Percentiles rank a stretch among this genome's conserved stretches.
Evolutionary conservation across 2,329 filamentous ascomycete species (phyloP).

Genomic region (Cordyceps farinosa): DNA sequence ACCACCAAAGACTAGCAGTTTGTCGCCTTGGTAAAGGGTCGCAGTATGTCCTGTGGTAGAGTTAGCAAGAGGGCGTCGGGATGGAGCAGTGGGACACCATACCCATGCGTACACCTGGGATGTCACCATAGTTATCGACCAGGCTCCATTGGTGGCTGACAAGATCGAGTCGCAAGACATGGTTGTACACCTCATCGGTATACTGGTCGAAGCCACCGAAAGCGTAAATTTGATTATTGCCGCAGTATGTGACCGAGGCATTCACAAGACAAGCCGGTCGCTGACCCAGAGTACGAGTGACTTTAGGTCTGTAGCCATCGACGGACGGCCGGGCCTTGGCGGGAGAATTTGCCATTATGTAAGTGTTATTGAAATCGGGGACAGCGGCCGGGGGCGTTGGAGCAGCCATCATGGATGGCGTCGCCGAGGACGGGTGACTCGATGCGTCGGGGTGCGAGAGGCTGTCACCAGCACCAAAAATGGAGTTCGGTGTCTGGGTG

Average conservation of each 20-base stretch:
- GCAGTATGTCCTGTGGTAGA: conserved; percentile 76
- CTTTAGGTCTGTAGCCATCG: conserved; percentile 80
- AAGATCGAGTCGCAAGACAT: conserved; percentile 86
- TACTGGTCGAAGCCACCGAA: conserved; percentile 99
- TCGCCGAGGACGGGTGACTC: conserved; percentile 28
- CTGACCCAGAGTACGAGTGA: conserved; percentile 73
- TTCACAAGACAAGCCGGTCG: conserved; percentile 94
- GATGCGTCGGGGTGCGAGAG: conserved; percentile 24
- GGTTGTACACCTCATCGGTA: conserved; percentile 98
- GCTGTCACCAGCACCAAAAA: conserved; percentile 40
- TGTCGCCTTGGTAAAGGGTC: conserved; percentile 87
- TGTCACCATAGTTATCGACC: conserved; percentile 98
- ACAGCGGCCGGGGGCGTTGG: conserved; percentile 29
- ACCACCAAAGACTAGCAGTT: conserved; percentile 94
- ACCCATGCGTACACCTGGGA: conserved; percentile 96
- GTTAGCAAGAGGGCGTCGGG: conserved; percentile 17
- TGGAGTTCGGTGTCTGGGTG: conserved; percentile 39
- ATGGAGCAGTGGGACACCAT: conserved; percentile 28
- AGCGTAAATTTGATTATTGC: conserved; percentile 94
- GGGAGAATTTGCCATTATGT: conserved; percentile 86
- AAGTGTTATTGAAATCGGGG: conserved; percentile 68
- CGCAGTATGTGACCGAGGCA: conserved; percentile 97
- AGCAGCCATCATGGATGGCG: conserved; percentile 24
- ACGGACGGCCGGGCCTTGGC: conserved; percentile 60
- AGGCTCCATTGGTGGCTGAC: conserved; percentile 87